Evolutionary conservation across 2,329 filamentous ascomycete species (phyloP).

Genomic region (Aspergillus pseudonomiae): DNA sequence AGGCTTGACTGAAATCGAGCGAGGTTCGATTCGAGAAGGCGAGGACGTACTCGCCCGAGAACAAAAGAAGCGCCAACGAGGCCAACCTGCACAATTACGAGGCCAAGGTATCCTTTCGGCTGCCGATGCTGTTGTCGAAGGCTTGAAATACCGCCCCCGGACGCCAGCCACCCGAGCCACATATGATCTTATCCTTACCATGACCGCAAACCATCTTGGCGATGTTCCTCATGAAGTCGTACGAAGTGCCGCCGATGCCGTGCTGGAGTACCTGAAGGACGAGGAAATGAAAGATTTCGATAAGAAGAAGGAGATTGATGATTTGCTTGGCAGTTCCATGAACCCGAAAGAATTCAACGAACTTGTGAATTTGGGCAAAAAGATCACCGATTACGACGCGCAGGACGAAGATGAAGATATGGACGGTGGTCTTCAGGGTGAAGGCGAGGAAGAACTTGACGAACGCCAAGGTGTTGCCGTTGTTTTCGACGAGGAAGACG

Average conservation of each 20-base stretch:
- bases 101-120: constrained; percentile 80
- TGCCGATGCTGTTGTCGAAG: constrained; percentile 84
- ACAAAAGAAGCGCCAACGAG: constrained; percentile 81
- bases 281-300: constrained; percentile 96
- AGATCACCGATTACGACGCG: constrained; percentile 97
- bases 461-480: constrained; percentile 96
- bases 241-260: constrained; percentile 88
- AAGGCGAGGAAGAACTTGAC: constrained; percentile 76
- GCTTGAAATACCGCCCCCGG: constrained; percentile 85
- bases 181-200: constrained; percentile 90
- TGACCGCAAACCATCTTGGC: constrained; percentile 83
- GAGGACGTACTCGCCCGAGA: constrained; percentile 81
- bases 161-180: constrained; percentile 90
- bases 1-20: constrained; percentile 69
- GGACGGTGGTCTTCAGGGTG: constrained; percentile 68
- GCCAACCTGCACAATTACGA: constrained; percentile 69
- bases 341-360: constrained; percentile 94
- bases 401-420: constrained; percentile 94
- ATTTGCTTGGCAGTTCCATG: constrained; percentile 81
- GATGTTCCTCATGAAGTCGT: constrained; percentile 92
- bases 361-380: constrained; percentile 93
- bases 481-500: constrained; percentile 90
- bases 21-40: constrained; percentile 76
- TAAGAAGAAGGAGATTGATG: constrained; percentile 97
- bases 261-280: constrained; percentile 90